Percentiles rank a stretch among this genome's conserved stretches.
phyloP scores from a whole-genome alignment of 1,284 basidiomycete species.

The Erythrobasidium hasegawianum region DNA sequence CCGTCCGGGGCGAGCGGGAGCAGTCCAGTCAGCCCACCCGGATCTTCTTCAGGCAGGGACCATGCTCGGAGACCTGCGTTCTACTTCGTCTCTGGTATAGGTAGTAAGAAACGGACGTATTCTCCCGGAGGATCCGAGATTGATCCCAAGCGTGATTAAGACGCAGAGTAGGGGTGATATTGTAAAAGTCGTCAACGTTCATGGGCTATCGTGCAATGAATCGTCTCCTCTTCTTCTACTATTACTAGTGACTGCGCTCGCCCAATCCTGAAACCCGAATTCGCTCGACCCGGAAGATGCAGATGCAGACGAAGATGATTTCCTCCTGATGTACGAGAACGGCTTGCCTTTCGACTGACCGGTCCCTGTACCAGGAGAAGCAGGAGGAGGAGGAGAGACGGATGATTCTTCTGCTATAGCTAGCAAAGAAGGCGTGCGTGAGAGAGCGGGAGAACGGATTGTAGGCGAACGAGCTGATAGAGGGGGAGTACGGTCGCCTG shows the following conservation, averaged over 20 bases:
- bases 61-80: too few species aligned
- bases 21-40: too few species aligned
- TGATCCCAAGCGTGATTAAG: too few species aligned
- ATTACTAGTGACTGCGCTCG: slow-evolving; percentile 7
- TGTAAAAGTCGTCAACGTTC: too few species aligned
- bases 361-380: background rate
- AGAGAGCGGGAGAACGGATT: slow-evolving; percentile 26
- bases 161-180: too few species aligned
- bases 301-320: slow-evolving; percentile 14
- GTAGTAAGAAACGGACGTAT: too few species aligned
- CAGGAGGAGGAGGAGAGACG: slow-evolving; percentile 16
- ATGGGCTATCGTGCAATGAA: too few species aligned
- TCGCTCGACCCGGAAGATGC: slow-evolving; percentile 1
- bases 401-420: slow-evolving; percentile 31
- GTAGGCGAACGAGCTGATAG: slow-evolving; percentile 9
- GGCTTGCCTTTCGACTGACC: background rate
- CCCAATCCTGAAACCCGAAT: slow-evolving; percentile 14
- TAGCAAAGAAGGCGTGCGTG: slow-evolving; percentile 21
- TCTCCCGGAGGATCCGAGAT: too few species aligned
- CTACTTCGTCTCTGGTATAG: too few species aligned
- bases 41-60: too few species aligned
- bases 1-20: too few species aligned
- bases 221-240: background rate
- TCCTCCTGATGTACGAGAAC: background rate
- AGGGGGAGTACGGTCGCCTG: slow-evolving; percentile 2